phyloP scores from a whole-genome alignment of 306 rosid genomes.

The Casuarina glauca region DNA sequence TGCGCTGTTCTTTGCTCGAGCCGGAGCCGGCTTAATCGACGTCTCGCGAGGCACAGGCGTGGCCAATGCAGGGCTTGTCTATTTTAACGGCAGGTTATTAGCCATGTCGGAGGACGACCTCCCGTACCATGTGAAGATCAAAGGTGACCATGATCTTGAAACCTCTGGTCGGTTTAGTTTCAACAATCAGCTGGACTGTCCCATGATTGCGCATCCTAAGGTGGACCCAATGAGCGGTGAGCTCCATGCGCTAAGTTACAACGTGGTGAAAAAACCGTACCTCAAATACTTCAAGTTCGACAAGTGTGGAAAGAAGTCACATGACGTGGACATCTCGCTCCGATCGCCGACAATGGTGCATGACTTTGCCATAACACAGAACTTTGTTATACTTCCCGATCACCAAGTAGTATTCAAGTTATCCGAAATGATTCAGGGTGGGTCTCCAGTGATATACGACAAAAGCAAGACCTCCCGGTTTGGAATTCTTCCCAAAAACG shows the following conservation, averaged over 20 bases:
- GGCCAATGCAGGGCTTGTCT: slow-evolving; percentile 76
- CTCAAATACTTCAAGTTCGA: slow-evolving; percentile 57
- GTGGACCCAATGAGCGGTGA: slow-evolving; percentile 66
- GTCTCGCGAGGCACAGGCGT: slow-evolving; percentile 55
- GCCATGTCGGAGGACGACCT: slow-evolving; percentile 91
- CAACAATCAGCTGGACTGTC: slow-evolving; percentile 43
- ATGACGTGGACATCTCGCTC: slow-evolving; percentile 56
- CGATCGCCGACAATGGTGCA: slow-evolving; percentile 70
- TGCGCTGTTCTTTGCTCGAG: slow-evolving; percentile 45
- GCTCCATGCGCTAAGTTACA: slow-evolving; percentile 69
- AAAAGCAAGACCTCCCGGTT: slow-evolving; percentile 53
- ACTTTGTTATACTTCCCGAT: slow-evolving; percentile 64
- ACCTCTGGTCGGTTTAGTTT: slow-evolving; percentile 65
- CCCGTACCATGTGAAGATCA: slow-evolving; percentile 62
- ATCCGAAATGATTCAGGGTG: slow-evolving; percentile 62
- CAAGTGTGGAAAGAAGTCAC: slow-evolving; percentile 41
- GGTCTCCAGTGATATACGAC: slow-evolving; percentile 68
- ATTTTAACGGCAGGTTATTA: slow-evolving; percentile 64
- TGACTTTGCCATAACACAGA: slow-evolving; percentile 74
- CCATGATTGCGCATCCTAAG: slow-evolving; percentile 84
- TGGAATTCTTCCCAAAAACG: slow-evolving; percentile 54
- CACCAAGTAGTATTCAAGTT: slow-evolving; percentile 81
- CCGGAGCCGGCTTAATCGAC: slow-evolving; percentile 55
- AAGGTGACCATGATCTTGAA: slow-evolving; percentile 54
- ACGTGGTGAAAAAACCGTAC: slow-evolving; percentile 50